A percentile compares a stretch with the other conserved stretches of the same genome.
Evolutionary conservation across 2,329 filamentous ascomycete species (phyloP).

Genomic region (Apiospora malaysiana): DNA sequence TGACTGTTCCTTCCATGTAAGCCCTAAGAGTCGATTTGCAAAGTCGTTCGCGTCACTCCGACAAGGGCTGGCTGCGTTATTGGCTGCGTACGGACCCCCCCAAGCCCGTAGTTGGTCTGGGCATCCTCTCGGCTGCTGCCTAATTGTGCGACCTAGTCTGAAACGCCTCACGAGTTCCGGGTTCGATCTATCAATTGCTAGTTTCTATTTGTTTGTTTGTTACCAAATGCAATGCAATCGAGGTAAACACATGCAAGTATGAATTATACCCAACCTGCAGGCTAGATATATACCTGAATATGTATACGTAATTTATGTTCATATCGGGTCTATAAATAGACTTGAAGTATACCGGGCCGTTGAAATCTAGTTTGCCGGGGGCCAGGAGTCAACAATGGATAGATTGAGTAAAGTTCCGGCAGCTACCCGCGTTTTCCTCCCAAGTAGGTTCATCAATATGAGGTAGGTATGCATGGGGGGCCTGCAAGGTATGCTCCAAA

Average conservation of each 20-base stretch:
- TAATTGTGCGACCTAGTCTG: slow-evolving; percentile 5
- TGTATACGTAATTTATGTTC: background rate
- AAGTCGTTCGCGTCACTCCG: background rate
- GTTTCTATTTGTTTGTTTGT: background rate
- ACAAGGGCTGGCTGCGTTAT: background rate
- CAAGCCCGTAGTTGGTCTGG: slow-evolving; percentile 5
- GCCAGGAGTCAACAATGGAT: background rate
- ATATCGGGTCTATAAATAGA: slow-evolving; percentile 7
- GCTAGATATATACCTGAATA: background rate
- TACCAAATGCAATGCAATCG: background rate
- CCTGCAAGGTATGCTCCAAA: background rate
- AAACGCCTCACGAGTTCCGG: background rate
- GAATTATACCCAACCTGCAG: background rate
- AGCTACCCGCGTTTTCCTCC: background rate
- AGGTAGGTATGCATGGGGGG: background rate
- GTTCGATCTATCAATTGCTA: no score
- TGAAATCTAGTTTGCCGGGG: background rate
- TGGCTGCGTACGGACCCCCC: background rate
- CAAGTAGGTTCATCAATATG: background rate
- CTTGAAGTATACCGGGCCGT: slow-evolving; percentile 8
- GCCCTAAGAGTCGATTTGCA: background rate
- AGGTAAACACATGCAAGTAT: background rate
- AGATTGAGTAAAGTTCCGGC: background rate
- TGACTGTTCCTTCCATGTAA: background rate
- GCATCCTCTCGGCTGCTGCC: slow-evolving; percentile 13